Evolutionary conservation across 805 yeast species (phyloP).

Genomic region (Yarrowia sp.): DNA sequence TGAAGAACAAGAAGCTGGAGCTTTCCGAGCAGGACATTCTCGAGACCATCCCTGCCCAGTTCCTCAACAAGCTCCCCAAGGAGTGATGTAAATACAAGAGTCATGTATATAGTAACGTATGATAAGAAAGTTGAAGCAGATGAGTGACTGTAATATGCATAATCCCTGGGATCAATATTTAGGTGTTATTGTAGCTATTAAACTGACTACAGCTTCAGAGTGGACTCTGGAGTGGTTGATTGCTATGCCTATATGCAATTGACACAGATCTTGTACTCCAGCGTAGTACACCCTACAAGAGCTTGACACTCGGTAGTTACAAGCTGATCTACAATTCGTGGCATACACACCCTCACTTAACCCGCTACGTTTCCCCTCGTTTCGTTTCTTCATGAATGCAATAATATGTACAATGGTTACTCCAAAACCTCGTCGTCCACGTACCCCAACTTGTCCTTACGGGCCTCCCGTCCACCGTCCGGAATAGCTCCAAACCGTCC

Average conservation of each 20-base stretch:
- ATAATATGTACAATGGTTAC: neutral
- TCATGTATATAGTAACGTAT: constrained; percentile 27
- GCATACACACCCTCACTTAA: no score
- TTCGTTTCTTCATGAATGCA: no score
- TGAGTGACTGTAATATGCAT: neutral
- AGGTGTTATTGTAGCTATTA: no score
- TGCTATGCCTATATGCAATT: no score
- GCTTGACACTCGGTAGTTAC: no score
- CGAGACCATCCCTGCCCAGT: constrained; percentile 21
- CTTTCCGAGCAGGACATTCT: constrained; percentile 21
- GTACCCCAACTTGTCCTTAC: constrained; percentile 31
- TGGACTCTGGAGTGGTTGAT: no score
- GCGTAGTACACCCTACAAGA: no score
- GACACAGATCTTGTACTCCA: no score
- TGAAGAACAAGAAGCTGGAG: constrained; percentile 19
- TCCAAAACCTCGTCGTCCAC: constrained; percentile 15
- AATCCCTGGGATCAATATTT: neutral
- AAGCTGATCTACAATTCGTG: no score
- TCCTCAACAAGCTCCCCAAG: constrained; percentile 23
- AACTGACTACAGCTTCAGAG: no score
- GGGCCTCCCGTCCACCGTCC: constrained; percentile 53
- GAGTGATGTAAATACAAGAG: constrained; percentile 20
- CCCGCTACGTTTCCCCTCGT: neutral
- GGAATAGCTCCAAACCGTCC: constrained; percentile 52
- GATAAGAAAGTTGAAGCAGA: neutral